Conservation (phyloP, 768 basidiomycete genomes). For the Lactarius hatsudake region DNA sequence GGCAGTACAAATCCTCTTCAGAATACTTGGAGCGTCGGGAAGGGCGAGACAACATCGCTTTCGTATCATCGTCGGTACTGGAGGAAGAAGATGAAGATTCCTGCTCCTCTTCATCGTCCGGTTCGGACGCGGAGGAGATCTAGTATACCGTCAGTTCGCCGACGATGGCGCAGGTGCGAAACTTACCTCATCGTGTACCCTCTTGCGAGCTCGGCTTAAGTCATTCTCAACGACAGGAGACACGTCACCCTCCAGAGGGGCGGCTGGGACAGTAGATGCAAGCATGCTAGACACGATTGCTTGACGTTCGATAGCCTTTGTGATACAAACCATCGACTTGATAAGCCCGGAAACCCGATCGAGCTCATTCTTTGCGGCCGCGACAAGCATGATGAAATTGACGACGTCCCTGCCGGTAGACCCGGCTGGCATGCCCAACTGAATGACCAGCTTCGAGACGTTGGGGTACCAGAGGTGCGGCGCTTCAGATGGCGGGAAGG, state of each 20-base stretch:
- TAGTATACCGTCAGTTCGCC: not conserved
- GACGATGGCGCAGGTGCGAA: not conserved
- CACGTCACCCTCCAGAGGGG: not conserved
- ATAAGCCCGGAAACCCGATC: not conserved
- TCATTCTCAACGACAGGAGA: not conserved
- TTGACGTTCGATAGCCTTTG: constrained; percentile 9
- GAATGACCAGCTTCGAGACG: not conserved
- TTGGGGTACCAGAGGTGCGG: not conserved
- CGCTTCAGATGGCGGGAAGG: not conserved
- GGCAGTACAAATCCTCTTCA: constrained; percentile 15
- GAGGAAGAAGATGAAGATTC: not conserved
- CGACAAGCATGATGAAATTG: not conserved
- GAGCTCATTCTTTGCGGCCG: constrained; percentile 4
- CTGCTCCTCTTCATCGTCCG: not conserved
- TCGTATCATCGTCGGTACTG: not conserved
- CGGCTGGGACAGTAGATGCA: not conserved
- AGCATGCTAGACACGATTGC: not conserved
- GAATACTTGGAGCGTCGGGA: not conserved
- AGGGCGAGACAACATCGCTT: not conserved
- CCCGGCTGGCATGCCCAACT: constrained; percentile 1
- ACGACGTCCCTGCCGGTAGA: not conserved
- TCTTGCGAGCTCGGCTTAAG: not conserved
- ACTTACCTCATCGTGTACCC: constrained; percentile 9
- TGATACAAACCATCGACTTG: not conserved
- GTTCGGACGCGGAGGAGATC: constrained; percentile 1